Evolutionary conservation across 2,329 filamentous ascomycete genomes (phyloP).

Genomic region (Hypoxylon sp.): DNA sequence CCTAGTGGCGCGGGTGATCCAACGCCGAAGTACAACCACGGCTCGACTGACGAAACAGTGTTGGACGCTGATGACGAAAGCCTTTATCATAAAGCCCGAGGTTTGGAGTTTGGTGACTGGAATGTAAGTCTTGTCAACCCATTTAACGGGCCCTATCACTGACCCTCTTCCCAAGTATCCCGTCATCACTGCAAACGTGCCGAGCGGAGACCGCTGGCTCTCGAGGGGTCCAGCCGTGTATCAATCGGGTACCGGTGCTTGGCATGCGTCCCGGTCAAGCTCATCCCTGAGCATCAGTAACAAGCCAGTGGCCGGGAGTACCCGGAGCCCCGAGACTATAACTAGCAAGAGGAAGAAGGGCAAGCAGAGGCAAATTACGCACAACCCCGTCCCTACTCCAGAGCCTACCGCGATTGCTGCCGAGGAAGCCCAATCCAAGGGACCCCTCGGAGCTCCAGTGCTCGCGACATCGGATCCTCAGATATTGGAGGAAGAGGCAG

Average conservation of each 20-base stretch:
- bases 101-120: slow-evolving; percentile 87
- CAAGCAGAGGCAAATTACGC: slow-evolving; percentile 42
- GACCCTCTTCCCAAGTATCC: slow-evolving; percentile 70
- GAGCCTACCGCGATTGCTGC: slow-evolving; percentile 40
- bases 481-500: slow-evolving; percentile 46
- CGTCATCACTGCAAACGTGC: slow-evolving; percentile 82
- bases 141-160: slow-evolving; percentile 30
- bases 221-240: slow-evolving; percentile 48
- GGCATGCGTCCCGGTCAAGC: slow-evolving; percentile 39
- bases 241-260: slow-evolving; percentile 46
- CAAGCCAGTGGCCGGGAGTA: slow-evolving; percentile 27
- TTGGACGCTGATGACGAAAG: slow-evolving; percentile 76
- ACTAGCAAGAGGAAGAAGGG: slow-evolving; percentile 44
- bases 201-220: slow-evolving; percentile 71
- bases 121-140: slow-evolving; percentile 70
- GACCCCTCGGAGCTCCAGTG: slow-evolving; percentile 45
- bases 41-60: slow-evolving; percentile 57
- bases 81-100: slow-evolving; percentile 74
- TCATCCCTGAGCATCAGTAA: slow-evolving; percentile 45
- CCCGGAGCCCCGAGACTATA: slow-evolving; percentile 40
- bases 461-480: slow-evolving; percentile 45
- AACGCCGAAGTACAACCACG: slow-evolving; percentile 52
- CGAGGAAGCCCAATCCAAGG: slow-evolving; percentile 43
- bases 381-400: slow-evolving; percentile 33
- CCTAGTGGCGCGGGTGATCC: slow-evolving; percentile 52